phyloP scores from a whole-genome alignment of 148 eudicot genomes.

The Polygonum aviculare region DNA sequence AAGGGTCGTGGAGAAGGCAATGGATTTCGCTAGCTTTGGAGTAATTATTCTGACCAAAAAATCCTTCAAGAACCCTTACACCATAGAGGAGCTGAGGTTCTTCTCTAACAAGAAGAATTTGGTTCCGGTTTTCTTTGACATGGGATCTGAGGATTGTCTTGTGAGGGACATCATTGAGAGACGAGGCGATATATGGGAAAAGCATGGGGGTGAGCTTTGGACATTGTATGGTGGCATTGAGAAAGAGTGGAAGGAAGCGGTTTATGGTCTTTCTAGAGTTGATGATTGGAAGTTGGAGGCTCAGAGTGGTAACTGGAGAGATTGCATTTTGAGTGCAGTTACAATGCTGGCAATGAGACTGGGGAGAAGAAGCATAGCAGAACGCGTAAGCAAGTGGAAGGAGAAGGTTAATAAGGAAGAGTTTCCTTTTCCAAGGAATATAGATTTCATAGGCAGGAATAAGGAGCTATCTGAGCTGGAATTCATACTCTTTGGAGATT shows the following conservation, averaged over 20 bases:
- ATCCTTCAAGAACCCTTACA: slow-evolving; percentile 83
- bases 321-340: slow-evolving; percentile 70
- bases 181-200: slow-evolving; percentile 77
- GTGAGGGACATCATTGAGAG: slow-evolving; percentile 80
- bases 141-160: slow-evolving; percentile 82
- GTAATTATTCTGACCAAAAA: slow-evolving; percentile 56
- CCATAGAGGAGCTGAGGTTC: slow-evolving; percentile 79
- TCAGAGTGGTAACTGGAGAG: slow-evolving; percentile 79
- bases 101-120: slow-evolving; percentile 84
- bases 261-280: slow-evolving; percentile 63
- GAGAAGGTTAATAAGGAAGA: slow-evolving; percentile 81
- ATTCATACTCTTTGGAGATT: slow-evolving; percentile 88
- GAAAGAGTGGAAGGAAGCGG: slow-evolving; percentile 93
- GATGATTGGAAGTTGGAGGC: slow-evolving; percentile 98
- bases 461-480: slow-evolving; percentile 84
- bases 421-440: slow-evolving; percentile 85
- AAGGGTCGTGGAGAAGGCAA: slow-evolving; percentile 47
- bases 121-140: slow-evolving; percentile 85
- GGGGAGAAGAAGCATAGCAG: slow-evolving; percentile 95
- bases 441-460: slow-evolving; percentile 80
- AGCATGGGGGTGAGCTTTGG: slow-evolving; percentile 79
- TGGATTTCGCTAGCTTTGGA: slow-evolving; percentile 68
- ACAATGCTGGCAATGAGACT: slow-evolving; percentile 76
- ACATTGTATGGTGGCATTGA: slow-evolving; percentile 78
- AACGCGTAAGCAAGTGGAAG: slow-evolving; percentile 69